These are phyloP conservation scores for Ophioceras dolichostomum DNA, from an alignment of 2,329 filamentous ascomycete genomes.

Conservation along the genomic window DNA sequence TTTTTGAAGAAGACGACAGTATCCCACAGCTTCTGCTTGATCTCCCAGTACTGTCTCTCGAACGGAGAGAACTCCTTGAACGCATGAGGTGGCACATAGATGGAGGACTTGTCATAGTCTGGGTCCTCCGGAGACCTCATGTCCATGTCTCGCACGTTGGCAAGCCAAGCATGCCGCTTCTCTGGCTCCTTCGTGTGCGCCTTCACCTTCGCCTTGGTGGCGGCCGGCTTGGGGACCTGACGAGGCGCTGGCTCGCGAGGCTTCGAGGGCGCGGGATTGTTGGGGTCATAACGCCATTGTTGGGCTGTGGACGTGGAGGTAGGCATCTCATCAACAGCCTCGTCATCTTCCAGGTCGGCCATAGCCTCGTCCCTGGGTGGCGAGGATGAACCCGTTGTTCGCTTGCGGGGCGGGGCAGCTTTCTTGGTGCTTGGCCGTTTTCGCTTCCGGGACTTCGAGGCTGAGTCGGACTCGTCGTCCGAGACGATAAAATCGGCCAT, in stretches of 20 bases:
- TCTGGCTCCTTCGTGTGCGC: slow-evolving; percentile 61
- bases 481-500: slow-evolving; percentile 81
- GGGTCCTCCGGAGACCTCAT: slow-evolving; percentile 65
- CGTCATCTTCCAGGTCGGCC: slow-evolving; percentile 38
- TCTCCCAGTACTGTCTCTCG: slow-evolving; percentile 98
- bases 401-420: slow-evolving; percentile 44
- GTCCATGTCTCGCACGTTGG: slow-evolving; percentile 74
- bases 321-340: slow-evolving; percentile 41
- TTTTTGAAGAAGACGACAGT: slow-evolving; percentile 99
- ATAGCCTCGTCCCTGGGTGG: slow-evolving; percentile 14
- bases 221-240: slow-evolving; percentile 13
- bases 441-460: slow-evolving; percentile 53
- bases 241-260: slow-evolving; percentile 8
- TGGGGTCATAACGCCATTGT: slow-evolving; percentile 62
- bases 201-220: slow-evolving; percentile 35
- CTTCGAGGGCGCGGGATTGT: slow-evolving; percentile 24
- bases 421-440: slow-evolving; percentile 49
- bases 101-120: slow-evolving; percentile 80
- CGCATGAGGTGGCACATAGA: slow-evolving; percentile 76
- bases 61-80: slow-evolving; percentile 83
- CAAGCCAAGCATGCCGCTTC: slow-evolving; percentile 81
- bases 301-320: slow-evolving; percentile 60
- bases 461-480: slow-evolving; percentile 75
- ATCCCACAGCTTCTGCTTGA: slow-evolving; percentile 96
- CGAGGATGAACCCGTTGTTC: slow-evolving; percentile 38